Conservation (phyloP, 805 yeast species). For the Candida silvatica region DNA sequence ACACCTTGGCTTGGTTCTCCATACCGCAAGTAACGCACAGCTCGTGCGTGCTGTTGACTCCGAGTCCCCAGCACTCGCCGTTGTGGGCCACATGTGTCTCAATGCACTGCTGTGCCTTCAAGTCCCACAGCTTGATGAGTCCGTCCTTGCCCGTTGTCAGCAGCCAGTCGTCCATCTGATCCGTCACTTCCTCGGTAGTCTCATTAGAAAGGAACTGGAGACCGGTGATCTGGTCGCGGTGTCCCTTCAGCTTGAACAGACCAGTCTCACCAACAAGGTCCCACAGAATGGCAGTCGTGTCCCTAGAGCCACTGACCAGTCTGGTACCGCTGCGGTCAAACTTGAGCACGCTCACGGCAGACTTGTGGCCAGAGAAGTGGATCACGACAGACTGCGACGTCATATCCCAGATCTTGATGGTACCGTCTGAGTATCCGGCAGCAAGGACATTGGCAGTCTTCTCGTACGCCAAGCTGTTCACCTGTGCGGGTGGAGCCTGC, state of each 20-base stretch:
- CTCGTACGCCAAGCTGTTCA: constrained; percentile 53
- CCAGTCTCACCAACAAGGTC: constrained; percentile 93
- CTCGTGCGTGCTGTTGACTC: constrained; percentile 27
- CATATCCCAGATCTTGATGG: constrained; percentile 86
- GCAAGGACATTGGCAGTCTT: constrained; percentile 63
- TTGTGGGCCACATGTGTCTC: constrained; percentile 93
- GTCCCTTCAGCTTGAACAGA: constrained; percentile 77
- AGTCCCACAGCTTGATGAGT: constrained; percentile 86
- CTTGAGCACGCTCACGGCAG: constrained; percentile 58
- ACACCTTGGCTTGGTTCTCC: constrained; percentile 75
- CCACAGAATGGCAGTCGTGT: constrained; percentile 83
- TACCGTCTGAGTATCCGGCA: constrained; percentile 86
- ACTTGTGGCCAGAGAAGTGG: constrained; percentile 84
- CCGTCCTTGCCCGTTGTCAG: constrained; percentile 85
- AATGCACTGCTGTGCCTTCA: constrained; percentile 78
- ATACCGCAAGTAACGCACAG: constrained; percentile 65
- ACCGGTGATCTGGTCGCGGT: constrained; percentile 83
- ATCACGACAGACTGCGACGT: constrained; percentile 71
- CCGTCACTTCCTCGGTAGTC: constrained; percentile 23
- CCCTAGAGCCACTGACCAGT: constrained; percentile 78
- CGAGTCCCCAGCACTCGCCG: constrained; percentile 89
- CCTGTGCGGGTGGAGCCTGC: constrained; percentile 54
- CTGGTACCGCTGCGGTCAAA: constrained; percentile 83
- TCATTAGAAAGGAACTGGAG: constrained; percentile 37
- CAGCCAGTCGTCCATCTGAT: constrained; percentile 64